Percentiles rank a stretch among this genome's conserved stretches.
phyloP scores from a whole-genome alignment of 345 rosid species.

The rapeseed (Brassica napus) region Da-Ae NC_063440.1:9608001-9608500 shows the following conservation, averaged over 20 bases:
- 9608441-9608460: too few relatives aligned
- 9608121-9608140: slow-evolving; percentile 34
- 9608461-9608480: too few relatives aligned
- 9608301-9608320: background rate
- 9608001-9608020: background rate
- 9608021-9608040: background rate
- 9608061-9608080: background rate
- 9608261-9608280: background rate
- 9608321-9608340: background rate
- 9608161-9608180: slow-evolving; percentile 26
- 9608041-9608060: slow-evolving; percentile 6
- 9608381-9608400: too few relatives aligned
- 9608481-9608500: too few relatives aligned
- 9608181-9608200: slow-evolving; percentile 38
- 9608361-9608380: too few relatives aligned
- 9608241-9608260: slow-evolving; percentile 26
- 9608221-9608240: slow-evolving; percentile 16
- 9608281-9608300: background rate
- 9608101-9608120: slow-evolving; percentile 15
- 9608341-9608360: too few relatives aligned
- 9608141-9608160: slow-evolving; percentile 32
- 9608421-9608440: too few relatives aligned
- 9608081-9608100: background rate
- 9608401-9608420: too few relatives aligned
- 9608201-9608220: slow-evolving; percentile 41